Percentiles rank a stretch among this genome's conserved stretches.
Evolutionary conservation across 2,329 filamentous ascomycete genomes (phyloP).

Genomic region (Thelonectria rubi): DNA sequence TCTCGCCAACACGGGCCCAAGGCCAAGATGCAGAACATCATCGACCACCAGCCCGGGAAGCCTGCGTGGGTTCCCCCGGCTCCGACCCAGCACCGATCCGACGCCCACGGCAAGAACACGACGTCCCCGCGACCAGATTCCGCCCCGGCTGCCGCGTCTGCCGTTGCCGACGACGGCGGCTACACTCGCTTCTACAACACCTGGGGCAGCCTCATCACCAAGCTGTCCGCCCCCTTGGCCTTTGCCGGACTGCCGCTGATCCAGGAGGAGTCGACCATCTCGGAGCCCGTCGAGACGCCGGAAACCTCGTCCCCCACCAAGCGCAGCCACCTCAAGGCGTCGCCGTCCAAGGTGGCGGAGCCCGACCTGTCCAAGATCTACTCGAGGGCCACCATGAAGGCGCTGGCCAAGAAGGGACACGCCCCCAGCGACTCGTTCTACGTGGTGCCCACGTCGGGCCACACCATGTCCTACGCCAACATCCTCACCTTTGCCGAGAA

Average conservation of each 20-base stretch:
- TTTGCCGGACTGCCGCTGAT: slow-evolving; percentile 90
- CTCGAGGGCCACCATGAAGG: slow-evolving; percentile 83
- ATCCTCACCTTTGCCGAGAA: slow-evolving; percentile 79
- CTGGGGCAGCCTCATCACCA: slow-evolving; percentile 88
- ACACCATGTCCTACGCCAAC: slow-evolving; percentile 91
- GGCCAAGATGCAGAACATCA: slow-evolving; percentile 65
- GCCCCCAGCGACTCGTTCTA: slow-evolving; percentile 84
- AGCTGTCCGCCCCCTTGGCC: slow-evolving; percentile 87
- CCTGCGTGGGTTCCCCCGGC: slow-evolving; percentile 62
- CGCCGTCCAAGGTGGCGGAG: slow-evolving; percentile 40
- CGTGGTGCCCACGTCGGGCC: slow-evolving; percentile 89
- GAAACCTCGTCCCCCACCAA: slow-evolving; percentile 51
- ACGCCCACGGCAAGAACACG: slow-evolving; percentile 37
- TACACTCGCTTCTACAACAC: slow-evolving; percentile 93
- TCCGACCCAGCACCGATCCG: slow-evolving; percentile 36
- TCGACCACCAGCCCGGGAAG: slow-evolving; percentile 61
- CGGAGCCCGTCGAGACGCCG: slow-evolving; percentile 47
- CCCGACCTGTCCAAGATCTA: slow-evolving; percentile 86
- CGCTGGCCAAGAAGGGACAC: slow-evolving; percentile 75
- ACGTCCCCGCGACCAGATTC: slow-evolving; percentile 42
- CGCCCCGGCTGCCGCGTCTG: slow-evolving; percentile 16
- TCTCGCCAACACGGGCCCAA: slow-evolving; percentile 60
- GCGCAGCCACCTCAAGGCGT: slow-evolving; percentile 49
- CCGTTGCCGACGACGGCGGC: slow-evolving; percentile 69
- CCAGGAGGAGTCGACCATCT: slow-evolving; percentile 54